Conservation (phyloP, 306 rosid species). For the Trifolium repens region DNA sequence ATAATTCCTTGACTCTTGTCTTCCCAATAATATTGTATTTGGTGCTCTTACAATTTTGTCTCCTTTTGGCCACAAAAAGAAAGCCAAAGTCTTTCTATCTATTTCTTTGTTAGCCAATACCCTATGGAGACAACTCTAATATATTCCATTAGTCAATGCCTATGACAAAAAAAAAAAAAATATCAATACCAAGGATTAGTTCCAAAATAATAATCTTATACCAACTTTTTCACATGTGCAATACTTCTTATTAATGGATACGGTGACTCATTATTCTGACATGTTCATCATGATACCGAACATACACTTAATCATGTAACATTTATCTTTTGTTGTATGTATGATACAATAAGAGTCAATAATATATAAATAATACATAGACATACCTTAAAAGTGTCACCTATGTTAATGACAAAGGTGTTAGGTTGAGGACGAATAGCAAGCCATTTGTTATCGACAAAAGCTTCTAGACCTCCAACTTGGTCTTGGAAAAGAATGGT, state of each 20-base stretch:
- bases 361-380: slow-evolving; percentile 30
- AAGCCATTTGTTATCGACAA: slow-evolving; percentile 57
- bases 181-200: background rate
- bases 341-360: no score
- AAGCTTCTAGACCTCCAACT: slow-evolving; percentile 69
- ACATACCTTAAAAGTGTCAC: slow-evolving; percentile 72
- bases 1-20: slow-evolving; percentile 48
- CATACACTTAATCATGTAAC: no score
- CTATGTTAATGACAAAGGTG: slow-evolving; percentile 63
- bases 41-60: slow-evolving; percentile 64
- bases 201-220: background rate
- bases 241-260: no score
- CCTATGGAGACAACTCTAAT: slow-evolving; percentile 66
- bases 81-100: slow-evolving; percentile 53
- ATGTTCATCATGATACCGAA: no score
- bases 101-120: slow-evolving; percentile 51
- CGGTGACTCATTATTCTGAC: no score
- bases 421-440: slow-evolving; percentile 54
- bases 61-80: slow-evolving; percentile 49
- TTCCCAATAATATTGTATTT: slow-evolving; percentile 38
- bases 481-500: slow-evolving; percentile 78
- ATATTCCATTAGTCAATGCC: slow-evolving; percentile 60
- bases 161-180: background rate
- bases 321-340: no score
- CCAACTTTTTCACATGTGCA: no score